phyloP scores from a whole-genome alignment of 441 rosid genomes.

The Biscutella laevigata region DNA sequence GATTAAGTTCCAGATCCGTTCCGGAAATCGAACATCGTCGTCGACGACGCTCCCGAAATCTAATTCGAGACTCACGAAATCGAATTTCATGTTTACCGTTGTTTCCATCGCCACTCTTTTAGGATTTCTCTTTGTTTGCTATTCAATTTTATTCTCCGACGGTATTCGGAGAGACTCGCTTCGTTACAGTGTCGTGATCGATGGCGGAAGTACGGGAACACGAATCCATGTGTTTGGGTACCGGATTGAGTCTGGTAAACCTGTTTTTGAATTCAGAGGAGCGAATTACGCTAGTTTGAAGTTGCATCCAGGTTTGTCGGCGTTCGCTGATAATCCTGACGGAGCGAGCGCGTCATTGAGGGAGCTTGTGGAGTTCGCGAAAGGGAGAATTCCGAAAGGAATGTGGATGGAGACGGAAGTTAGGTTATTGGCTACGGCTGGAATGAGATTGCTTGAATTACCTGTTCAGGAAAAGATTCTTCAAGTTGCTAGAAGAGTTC shows the following conservation, averaged over 20 bases:
- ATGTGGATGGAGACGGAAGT: conserved; percentile 61
- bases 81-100: conserved; percentile 26
- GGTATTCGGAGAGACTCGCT: conserved; percentile 9
- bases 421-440: conserved; percentile 88
- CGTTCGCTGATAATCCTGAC: conserved; percentile 51
- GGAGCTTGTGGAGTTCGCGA: conserved; percentile 65
- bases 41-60: conserved; percentile 23
- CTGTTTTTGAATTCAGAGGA: conserved; percentile 48
- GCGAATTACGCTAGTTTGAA: conserved; percentile 44
- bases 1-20: conserved; percentile 47
- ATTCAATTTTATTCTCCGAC: conserved; percentile 26
- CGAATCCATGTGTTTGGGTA: conserved; percentile 64
- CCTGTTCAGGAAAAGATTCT: conserved; percentile 46
- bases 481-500: conserved; percentile 38
- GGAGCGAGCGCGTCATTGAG: conserved; percentile 48
- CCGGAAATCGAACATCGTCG: conserved; percentile 35
- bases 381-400: conserved; percentile 43
- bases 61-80: conserved; percentile 32
- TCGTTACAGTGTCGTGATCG: conserved; percentile 54
- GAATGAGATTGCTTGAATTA: conserved; percentile 61
- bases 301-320: conserved; percentile 75
- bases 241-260: conserved; percentile 28
- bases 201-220: conserved; percentile 91
- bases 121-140: conserved; percentile 29
- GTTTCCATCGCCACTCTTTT: conserved; percentile 18